Base-by-base conservation (phyloP, 2,329 filamentous ascomycete genomes). In the Whalleya microplaca region DNA sequence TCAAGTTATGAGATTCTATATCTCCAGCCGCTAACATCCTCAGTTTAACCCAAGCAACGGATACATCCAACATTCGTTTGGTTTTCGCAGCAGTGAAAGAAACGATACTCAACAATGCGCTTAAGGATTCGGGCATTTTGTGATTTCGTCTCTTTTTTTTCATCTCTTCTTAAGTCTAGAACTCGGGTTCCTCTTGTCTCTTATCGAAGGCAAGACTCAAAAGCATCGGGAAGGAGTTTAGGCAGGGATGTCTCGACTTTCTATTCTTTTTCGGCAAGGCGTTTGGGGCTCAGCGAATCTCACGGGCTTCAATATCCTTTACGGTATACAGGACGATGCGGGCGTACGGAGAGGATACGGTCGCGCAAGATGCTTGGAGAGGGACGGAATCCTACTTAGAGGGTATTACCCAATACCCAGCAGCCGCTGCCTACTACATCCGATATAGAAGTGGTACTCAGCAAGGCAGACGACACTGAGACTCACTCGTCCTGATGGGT, bases 21-120 rank as follows among this genome's bases (percentile, higher is more conserved):
- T 27, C 41, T 52, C 20, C 45, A 27, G 37, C 37, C 50, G 51
- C 69, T 71, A 61, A 69, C 69, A 44, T 47, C 6, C 14, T 18
- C 67, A 98, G 94, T 76, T 84, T 99, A 61, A 99, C 95, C 32
- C 95, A 99, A 89, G 95, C 95, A 45, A 99, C 95, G 62, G 95
- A 99, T 74, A 99, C 95, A 3, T 97, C 93, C 50, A 99, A 99
- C 71, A 97, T 99, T 69, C 91, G 95, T 64, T 84, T 99, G 40
- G 95, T 99, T 46, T 99, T 99, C 76, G 95, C 94, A 32, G 95
- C 95, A 8, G 95, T 99, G 58, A 99, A 99, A 75, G 95, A 99
- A 78, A 99, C 95, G 32, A 99, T 99, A 70, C 79, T 99, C 66
- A 96, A 98, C 76, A 99, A 99, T 73, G 95, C 95, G 46, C 84